A percentile compares a stretch with the other conserved stretches of the same genome.
Evolutionary conservation across 768 basidiomycete genomes (phyloP).

Genomic region (Russula ochroleuca): DNA sequence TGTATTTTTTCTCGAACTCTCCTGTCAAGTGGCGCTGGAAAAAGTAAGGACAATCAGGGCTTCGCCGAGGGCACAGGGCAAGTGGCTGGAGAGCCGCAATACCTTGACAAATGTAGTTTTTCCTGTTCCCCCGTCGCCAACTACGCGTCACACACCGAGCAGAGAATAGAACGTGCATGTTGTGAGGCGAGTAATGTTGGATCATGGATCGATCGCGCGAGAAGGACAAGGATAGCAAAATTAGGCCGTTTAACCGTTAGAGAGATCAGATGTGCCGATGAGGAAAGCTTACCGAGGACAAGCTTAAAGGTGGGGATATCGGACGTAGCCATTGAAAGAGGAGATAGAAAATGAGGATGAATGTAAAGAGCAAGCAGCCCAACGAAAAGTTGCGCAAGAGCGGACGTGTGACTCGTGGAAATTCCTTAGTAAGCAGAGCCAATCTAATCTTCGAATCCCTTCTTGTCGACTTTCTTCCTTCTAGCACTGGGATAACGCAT

Average conservation of each 20-base stretch:
- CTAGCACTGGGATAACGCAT: too few relatives aligned
- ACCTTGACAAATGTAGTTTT: slow-evolving; percentile 99
- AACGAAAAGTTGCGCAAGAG: not conserved
- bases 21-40: slow-evolving; percentile 92
- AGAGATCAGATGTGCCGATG: slow-evolving; percentile 21
- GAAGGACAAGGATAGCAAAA: slow-evolving; percentile 32
- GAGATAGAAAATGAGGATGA: slow-evolving; percentile 40
- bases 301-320: slow-evolving; percentile 93
- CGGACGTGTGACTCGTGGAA: slow-evolving; percentile 24
- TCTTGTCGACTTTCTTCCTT: too few relatives aligned
- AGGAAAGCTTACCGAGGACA: slow-evolving; percentile 77
- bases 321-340: slow-evolving; percentile 41
- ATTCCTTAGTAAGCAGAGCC: slow-evolving; percentile 15
- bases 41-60: slow-evolving; percentile 46
- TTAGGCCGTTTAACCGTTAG: slow-evolving; percentile 10
- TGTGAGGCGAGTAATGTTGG: slow-evolving; percentile 22
- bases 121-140: slow-evolving; percentile 95
- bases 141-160: slow-evolving; percentile 40
- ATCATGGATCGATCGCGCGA: slow-evolving; percentile 52
- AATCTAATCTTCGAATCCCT: slow-evolving; percentile 3
- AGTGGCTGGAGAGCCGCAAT: slow-evolving; percentile 27
- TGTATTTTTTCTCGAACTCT: slow-evolving; percentile 99
- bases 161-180: slow-evolving; percentile 25
- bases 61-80: slow-evolving; percentile 42
- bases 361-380: slow-evolving; percentile 25